Evolutionary conservation across 2,329 filamentous ascomycete genomes (phyloP).

Genomic region (Chlorencoelia australis): DNA sequence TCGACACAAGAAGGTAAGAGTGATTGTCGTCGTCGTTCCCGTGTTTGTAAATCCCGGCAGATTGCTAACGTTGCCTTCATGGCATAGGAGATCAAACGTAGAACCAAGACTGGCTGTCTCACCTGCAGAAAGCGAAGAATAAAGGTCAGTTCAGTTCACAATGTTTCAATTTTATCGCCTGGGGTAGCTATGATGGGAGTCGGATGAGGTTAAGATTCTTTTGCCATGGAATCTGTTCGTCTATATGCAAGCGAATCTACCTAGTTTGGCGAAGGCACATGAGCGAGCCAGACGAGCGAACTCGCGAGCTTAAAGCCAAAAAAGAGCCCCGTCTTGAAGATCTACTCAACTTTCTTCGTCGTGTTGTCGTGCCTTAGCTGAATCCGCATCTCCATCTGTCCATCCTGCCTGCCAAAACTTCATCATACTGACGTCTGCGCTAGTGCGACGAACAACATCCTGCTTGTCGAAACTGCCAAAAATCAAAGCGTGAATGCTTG

Average conservation of each 20-base stretch:
- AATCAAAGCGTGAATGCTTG: conserved; percentile 77
- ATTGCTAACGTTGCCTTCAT: conserved; percentile 18
- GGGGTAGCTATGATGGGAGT: conserved; percentile 16
- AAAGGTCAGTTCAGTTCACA: conserved; percentile 55
- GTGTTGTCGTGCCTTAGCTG: too few species aligned
- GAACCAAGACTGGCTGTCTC: conserved; percentile 65
- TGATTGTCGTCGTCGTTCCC: neutral
- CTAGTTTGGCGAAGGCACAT: conserved; percentile 29
- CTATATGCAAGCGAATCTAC: conserved; percentile 29
- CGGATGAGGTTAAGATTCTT: conserved; percentile 21
- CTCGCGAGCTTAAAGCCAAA: too few species aligned
- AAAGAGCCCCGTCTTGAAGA: too few species aligned
- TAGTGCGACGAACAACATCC: conserved; percentile 97
- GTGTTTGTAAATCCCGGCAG: conserved; percentile 7
- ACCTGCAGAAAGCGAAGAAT: conserved; percentile 58
- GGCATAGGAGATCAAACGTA: conserved; percentile 57
- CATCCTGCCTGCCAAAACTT: too few species aligned
- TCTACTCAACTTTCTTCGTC: too few species aligned
- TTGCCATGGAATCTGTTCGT: conserved; percentile 27
- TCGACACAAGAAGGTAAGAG: conserved; percentile 42
- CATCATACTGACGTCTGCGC: conserved; percentile 22
- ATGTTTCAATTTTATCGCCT: conserved; percentile 14
- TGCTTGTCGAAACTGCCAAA: conserved; percentile 80
- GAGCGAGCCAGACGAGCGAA: conserved; percentile 17
- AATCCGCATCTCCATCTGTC: too few species aligned